These are phyloP conservation scores for Dendrobium officinale DNA, from an alignment of 106 monocot species.

Conservation along the genomic window DNA sequence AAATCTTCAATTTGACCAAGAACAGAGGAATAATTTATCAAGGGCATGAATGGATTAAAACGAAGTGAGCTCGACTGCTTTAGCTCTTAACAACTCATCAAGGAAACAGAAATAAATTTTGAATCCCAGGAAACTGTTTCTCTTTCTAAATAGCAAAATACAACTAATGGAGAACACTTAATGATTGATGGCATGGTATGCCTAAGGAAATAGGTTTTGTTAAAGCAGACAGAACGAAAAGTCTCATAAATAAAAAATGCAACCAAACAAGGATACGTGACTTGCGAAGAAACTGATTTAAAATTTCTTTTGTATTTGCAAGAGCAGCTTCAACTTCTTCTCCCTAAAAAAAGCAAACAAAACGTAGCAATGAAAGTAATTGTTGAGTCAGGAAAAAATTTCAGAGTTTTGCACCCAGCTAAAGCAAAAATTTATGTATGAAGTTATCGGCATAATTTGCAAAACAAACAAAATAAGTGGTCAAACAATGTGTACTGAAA, in stretches of 20 bases:
- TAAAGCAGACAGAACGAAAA: background rate
- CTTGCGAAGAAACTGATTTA: slow-evolving; percentile 86
- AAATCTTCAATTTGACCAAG: slow-evolving; percentile 74
- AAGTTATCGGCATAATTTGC: background rate
- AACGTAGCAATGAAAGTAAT: background rate
- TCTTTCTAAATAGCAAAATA: background rate
- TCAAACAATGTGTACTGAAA: background rate
- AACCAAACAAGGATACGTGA: slow-evolving; percentile 68
- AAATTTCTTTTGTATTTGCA: slow-evolving; percentile 91
- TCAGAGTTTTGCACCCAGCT: background rate
- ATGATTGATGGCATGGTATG: background rate
- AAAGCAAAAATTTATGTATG: background rate
- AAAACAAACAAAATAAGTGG: background rate
- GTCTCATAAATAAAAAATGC: background rate
- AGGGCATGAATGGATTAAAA: slow-evolving; percentile 77
- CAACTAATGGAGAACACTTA: background rate
- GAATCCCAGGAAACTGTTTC: background rate
- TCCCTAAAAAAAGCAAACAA: slow-evolving; percentile 27
- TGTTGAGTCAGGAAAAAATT: background rate
- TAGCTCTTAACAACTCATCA: slow-evolving; percentile 47
- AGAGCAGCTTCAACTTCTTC: slow-evolving; percentile 82
- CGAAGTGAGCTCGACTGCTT: slow-evolving; percentile 56
- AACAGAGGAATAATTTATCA: slow-evolving; percentile 52
- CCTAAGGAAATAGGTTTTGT: background rate
- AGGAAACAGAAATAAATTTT: slow-evolving; percentile 28